Conservation (phyloP, 225 moss, liverwort and hornwort genomes). For the Anthoceros angustus region DNA sequence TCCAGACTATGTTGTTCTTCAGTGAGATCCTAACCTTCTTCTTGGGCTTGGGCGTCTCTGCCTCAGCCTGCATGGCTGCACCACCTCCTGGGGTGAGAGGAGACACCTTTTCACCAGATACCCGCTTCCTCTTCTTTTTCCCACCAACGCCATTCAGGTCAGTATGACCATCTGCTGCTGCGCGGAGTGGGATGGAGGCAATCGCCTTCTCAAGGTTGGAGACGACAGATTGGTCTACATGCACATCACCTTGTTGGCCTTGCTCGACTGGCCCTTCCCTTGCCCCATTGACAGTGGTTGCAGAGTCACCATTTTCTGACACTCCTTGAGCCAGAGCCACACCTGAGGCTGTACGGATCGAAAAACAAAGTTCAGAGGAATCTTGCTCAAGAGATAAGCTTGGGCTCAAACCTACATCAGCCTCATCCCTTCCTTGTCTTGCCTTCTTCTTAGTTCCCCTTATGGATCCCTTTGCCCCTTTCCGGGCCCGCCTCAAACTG, state of each 20-base stretch:
- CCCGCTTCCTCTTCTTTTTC: slow-evolving; percentile 2
- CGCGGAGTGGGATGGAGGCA: slow-evolving; percentile 22
- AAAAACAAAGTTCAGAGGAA: no score
- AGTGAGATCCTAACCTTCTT: slow-evolving; percentile 86
- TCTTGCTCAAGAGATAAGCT: no score
- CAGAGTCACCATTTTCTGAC: not conserved
- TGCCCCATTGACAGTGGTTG: slow-evolving; percentile 7
- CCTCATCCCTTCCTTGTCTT: not conserved
- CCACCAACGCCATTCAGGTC: not conserved
- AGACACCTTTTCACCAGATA: not conserved
- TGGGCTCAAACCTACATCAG: no score
- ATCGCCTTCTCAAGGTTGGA: slow-evolving; percentile 66
- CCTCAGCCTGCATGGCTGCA: slow-evolving; percentile 19
- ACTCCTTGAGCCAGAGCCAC: not conserved
- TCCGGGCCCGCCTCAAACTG: not conserved
- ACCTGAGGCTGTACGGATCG: no score
- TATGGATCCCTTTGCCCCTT: not conserved
- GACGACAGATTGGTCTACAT: slow-evolving; percentile 47
- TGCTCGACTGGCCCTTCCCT: slow-evolving; percentile 22
- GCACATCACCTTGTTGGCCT: slow-evolving; percentile 28
- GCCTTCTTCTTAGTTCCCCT: not conserved
- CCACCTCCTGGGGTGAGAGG: slow-evolving; percentile 10
- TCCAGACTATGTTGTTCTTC: slow-evolving; percentile 84
- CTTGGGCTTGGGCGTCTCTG: slow-evolving; percentile 31
- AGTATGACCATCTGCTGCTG: not conserved